phyloP scores from a whole-genome alignment of 2,329 filamentous ascomycete species.

The Pseudogymnoascus sp. region DNA sequence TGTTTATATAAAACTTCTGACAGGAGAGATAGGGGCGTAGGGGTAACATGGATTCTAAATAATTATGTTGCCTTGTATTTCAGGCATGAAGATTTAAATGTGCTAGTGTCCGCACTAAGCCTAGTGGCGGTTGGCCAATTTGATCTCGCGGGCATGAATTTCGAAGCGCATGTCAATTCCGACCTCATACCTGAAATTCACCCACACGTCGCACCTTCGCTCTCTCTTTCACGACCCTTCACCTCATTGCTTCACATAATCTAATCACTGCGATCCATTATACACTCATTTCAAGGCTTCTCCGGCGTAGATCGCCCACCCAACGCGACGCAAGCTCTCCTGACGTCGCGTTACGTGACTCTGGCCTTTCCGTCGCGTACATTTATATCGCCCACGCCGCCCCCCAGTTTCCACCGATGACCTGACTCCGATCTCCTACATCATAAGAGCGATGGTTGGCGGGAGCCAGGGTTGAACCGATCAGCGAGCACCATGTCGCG shows the following conservation, averaged over 20 bases:
- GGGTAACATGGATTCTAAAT: not conserved
- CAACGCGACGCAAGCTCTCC: not conserved
- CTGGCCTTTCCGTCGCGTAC: constrained; percentile 6
- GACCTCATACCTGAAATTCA: not conserved
- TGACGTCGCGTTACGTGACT: constrained; percentile 7
- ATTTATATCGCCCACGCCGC: not conserved
- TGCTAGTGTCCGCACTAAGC: constrained; percentile 4
- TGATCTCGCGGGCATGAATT: constrained; percentile 7
- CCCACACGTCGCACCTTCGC: not conserved
- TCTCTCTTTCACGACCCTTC: not conserved
- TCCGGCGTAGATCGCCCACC: not conserved
- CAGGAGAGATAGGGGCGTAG: not conserved
- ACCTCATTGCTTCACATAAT: not conserved
- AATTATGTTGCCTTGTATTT: not conserved
- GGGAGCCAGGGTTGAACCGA: constrained; percentile 6
- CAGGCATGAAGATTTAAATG: not conserved
- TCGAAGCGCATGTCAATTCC: constrained; percentile 5
- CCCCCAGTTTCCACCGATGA: not conserved
- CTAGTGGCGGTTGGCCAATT: constrained; percentile 7
- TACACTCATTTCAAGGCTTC: not conserved
- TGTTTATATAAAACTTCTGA: not conserved
- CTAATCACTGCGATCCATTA: not conserved
- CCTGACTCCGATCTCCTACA: not conserved
- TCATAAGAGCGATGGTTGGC: constrained; percentile 8
- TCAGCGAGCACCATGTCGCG: constrained; percentile 58